These are phyloP conservation scores for Tetrahymena malaccensis DNA, from an alignment of 73 alveolate species.

Conservation along the genomic window DNA sequence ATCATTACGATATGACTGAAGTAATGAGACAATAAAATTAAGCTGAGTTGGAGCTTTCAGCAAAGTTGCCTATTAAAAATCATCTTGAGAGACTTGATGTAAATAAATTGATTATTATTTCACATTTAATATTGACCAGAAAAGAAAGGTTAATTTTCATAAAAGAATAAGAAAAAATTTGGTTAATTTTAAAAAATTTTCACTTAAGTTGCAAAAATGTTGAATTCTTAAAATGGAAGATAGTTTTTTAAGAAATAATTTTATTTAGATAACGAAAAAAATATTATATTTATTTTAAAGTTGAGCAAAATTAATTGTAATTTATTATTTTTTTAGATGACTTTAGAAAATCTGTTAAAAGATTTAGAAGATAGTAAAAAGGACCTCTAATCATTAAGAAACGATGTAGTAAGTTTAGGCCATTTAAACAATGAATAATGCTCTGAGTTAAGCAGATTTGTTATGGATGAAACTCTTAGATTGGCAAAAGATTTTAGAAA, in stretches of 20 bases:
- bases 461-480: background rate
- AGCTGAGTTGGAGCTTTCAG: background rate
- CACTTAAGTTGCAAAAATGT: background rate
- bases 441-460: background rate
- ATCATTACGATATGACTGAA: background rate
- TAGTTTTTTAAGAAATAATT: background rate
- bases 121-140: background rate
- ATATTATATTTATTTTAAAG: background rate
- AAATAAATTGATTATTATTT: background rate
- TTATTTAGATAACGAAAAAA: background rate
- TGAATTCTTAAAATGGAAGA: too few relatives aligned
- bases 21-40: background rate
- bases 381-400: background rate
- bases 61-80: background rate
- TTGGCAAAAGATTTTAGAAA: background rate
- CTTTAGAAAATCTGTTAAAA: background rate
- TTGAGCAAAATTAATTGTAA: background rate
- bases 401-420: background rate
- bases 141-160: background rate
- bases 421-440: background rate
- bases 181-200: too few relatives aligned
- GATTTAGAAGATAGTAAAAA: background rate
- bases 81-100: background rate
- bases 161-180: too few relatives aligned
- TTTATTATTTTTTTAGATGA: background rate